Evolutionary conservation across 768 basidiomycete species (phyloP), one percentile per base, ranked within the genome.

Genomic region (Russula virescens): DNA sequence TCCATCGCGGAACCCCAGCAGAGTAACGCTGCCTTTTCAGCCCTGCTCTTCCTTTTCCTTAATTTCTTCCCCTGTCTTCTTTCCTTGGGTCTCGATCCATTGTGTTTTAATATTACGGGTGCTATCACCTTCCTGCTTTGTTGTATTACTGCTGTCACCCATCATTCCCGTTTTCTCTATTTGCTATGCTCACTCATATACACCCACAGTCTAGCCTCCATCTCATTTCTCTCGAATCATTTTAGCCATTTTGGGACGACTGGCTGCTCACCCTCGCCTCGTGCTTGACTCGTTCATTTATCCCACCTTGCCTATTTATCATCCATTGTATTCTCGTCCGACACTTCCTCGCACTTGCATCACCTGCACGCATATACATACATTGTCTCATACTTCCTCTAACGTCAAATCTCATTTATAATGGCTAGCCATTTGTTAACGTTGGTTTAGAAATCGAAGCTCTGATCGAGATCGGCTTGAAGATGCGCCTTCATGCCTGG

Each of bases 401-500:
- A 18, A 50, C n/a, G 14, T 55, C 28, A 25, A 48, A 38, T 23
- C n/a, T 46, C 35, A 55, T 55, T 28, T 31, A 53, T 45, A 16
- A 16, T 14, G 52, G 34, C 10, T 21, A 43, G 45, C 7, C 18
- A 6, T 49, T 35, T 40, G 8, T 21, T 25, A 8, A 10, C 9
- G 19, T 35, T 19, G 42, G 16, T 43, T 78, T 75, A 89, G 71
- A 91, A 87, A 51, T 94, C 92, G 68, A 97, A 94, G 8, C 83
- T 80, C 71, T 89, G 87, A 73, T 97, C 84, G 63, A 97, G 79
- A 71, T 98, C 94, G 66, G 91, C 85, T 64, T 89, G 79, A 25
- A 98, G 78, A 50, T 91, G 84, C 69, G 90, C 80, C 56, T 82
- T 83, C 96, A 99, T 99, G 5, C 95, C 95, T 0, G 85, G 84